Evolutionary conservation across 371 early-diverging fungal species (phyloP).

Genomic region (Syncephalastrum monosporum): DNA sequence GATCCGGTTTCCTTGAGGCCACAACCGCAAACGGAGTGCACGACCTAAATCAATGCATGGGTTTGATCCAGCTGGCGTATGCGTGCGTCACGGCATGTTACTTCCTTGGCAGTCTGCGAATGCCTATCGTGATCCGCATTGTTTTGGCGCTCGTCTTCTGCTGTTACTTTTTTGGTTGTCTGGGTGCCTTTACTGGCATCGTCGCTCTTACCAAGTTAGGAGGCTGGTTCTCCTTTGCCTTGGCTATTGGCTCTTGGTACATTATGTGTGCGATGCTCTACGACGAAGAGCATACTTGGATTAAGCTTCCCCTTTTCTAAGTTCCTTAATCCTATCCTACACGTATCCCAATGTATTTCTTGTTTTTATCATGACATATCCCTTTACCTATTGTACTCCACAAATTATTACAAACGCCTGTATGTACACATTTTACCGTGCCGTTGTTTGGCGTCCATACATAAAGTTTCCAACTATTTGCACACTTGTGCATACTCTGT

Average conservation of each 20-base stretch:
- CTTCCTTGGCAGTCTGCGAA: conserved; percentile 31
- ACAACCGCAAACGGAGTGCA: conserved; percentile 15
- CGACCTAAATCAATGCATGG: conserved; percentile 17
- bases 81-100: conserved; percentile 25
- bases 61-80: conserved; percentile 23
- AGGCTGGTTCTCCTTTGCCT: conserved; percentile 30
- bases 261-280: conserved; percentile 19
- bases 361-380: too few species aligned
- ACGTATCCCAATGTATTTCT: too few species aligned
- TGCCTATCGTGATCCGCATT: conserved; percentile 23
- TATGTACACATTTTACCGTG: too few species aligned
- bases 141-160: conserved; percentile 24
- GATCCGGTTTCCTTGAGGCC: conserved; percentile 28
- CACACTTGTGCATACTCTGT: too few species aligned
- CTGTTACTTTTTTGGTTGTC: conserved; percentile 24
- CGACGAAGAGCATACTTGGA: conserved; percentile 20
- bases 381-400: too few species aligned
- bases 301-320: conserved; percentile 25
- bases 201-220: conserved; percentile 17
- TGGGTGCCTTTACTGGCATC: conserved; percentile 21
- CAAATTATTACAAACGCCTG: too few species aligned
- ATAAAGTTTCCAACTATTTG: too few species aligned
- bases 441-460: too few species aligned
- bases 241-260: conserved; percentile 29
- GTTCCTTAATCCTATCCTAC: too few species aligned